These are phyloP conservation scores for Alloascoidea hylecoeti DNA, from an alignment of 805 yeast genomes.

Conservation along the genomic window DNA sequence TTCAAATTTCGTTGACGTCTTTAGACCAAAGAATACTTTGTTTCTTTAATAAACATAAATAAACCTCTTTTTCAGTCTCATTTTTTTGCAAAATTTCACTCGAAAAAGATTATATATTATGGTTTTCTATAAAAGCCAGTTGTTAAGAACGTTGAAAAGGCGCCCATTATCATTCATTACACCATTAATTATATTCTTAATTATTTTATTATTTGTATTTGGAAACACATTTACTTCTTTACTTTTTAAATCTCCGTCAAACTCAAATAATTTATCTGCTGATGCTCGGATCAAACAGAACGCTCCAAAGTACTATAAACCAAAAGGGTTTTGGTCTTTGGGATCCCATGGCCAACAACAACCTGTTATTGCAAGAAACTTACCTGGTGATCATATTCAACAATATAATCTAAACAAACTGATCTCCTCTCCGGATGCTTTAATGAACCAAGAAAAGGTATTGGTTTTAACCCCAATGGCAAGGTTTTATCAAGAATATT, in stretches of 20 bases:
- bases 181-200: neutral
- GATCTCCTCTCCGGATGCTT: constrained; percentile 58
- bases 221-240: neutral
- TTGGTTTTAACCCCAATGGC: constrained; percentile 86
- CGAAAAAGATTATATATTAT: too few relatives aligned
- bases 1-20: too few relatives aligned
- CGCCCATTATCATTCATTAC: neutral
- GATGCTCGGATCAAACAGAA: neutral
- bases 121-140: too few relatives aligned
- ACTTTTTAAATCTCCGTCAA: neutral
- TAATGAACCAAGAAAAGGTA: constrained; percentile 66
- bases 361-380: constrained; percentile 1
- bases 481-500: constrained; percentile 70
- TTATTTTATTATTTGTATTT: neutral
- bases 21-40: too few relatives aligned
- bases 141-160: neutral
- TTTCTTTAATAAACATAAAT: too few relatives aligned
- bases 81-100: too few relatives aligned
- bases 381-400: constrained; percentile 14
- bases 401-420: constrained; percentile 77
- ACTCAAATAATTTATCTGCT: neutral
- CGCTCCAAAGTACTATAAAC: constrained; percentile 7
- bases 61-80: too few relatives aligned
- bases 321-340: constrained; percentile 5
- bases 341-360: neutral